These are phyloP conservation scores for Sporothrix inflata DNA, from an alignment of 2,329 filamentous ascomycete species.

Conservation along the genomic window DNA sequence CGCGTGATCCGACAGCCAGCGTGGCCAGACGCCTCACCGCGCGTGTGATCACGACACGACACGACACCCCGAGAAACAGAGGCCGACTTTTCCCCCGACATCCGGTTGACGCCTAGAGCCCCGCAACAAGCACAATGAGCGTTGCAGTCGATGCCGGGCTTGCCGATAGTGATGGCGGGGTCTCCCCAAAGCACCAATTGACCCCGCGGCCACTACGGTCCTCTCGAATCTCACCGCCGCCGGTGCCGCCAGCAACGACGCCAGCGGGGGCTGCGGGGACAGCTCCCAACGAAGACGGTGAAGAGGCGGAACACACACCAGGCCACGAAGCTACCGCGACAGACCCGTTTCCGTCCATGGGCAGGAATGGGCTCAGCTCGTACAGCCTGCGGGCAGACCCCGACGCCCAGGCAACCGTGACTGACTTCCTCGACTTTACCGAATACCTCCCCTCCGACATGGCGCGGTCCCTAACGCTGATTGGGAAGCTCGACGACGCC, in stretches of 20 bases:
- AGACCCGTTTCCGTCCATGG: background rate
- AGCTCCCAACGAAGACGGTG: background rate
- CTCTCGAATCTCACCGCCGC: conserved; percentile 5
- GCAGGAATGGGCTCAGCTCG: conserved; percentile 47
- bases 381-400: conserved; percentile 62
- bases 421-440: conserved; percentile 70
- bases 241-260: background rate
- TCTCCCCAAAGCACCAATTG: conserved; percentile 26
- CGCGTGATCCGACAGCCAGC: background rate
- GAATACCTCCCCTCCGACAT: conserved; percentile 71
- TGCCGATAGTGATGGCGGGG: conserved; percentile 18
- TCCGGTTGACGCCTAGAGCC: background rate
- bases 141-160: background rate
- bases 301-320: background rate
- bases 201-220: conserved; percentile 21
- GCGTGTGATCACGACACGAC: background rate
- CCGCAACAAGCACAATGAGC: conserved; percentile 9
- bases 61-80: background rate
- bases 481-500: conserved; percentile 64
- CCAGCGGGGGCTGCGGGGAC: background rate
- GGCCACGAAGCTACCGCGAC: background rate
- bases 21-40: background rate
- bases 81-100: background rate
- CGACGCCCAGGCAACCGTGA: conserved; percentile 70
- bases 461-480: conserved; percentile 65